These are phyloP conservation scores for Trichophyton schoenleinii DNA, from an alignment of 2,329 filamentous ascomycete genomes.

Conservation along the genomic window DNA sequence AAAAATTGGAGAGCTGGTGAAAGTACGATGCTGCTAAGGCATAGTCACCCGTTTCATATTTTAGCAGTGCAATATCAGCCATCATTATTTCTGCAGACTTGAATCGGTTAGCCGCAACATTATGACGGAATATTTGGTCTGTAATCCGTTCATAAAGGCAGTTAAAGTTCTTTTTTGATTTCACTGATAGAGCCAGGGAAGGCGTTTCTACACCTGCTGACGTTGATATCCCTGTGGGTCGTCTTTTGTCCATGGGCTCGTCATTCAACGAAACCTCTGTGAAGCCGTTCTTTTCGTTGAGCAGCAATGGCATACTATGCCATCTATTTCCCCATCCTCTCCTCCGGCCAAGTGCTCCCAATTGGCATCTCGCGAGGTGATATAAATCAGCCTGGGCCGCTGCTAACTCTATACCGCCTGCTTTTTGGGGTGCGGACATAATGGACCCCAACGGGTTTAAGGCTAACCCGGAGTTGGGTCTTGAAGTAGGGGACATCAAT, in stretches of 20 bases:
- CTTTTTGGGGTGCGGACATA: slow-evolving; percentile 21
- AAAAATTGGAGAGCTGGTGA: slow-evolving; percentile 63
- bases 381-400: slow-evolving; percentile 73
- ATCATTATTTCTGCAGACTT: slow-evolving; percentile 67
- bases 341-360: slow-evolving; percentile 60
- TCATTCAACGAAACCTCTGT: slow-evolving; percentile 26
- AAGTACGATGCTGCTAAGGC: slow-evolving; percentile 64
- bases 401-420: slow-evolving; percentile 68
- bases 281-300: slow-evolving; percentile 23
- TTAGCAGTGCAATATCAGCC: slow-evolving; percentile 75
- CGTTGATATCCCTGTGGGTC: not conserved
- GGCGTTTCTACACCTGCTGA: slow-evolving; percentile 42
- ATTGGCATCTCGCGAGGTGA: slow-evolving; percentile 62
- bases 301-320: slow-evolving; percentile 42
- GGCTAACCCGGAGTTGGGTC: slow-evolving; percentile 10
- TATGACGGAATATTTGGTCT: slow-evolving; percentile 70
- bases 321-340: slow-evolving; percentile 67
- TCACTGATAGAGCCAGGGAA: slow-evolving; percentile 49
- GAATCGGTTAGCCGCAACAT: slow-evolving; percentile 61
- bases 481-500: slow-evolving; percentile 2
- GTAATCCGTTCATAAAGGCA: slow-evolving; percentile 63
- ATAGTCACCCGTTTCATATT: slow-evolving; percentile 64
- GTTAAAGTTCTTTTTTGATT: slow-evolving; percentile 52
- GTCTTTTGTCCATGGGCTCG: slow-evolving; percentile 13
- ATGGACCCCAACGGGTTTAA: not conserved